Evolutionary conservation across 495 filamentous ascomycete genomes (phyloP), one percentile per base, ranked within the genome.

Genomic region (Hyaloscypha bicolor): DNA sequence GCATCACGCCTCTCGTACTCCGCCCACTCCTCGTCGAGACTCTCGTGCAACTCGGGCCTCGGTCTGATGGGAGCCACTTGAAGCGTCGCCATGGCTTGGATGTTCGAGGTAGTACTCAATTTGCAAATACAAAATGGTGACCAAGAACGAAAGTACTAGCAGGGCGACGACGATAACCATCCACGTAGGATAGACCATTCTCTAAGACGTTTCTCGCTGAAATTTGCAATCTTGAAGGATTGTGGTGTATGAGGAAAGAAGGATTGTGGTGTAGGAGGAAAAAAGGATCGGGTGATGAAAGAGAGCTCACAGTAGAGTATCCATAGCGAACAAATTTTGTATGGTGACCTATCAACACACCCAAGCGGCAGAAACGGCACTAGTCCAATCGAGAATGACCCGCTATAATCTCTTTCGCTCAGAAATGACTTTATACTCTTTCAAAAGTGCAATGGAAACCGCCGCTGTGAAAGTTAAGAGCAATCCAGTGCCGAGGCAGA

Each of bases 241-340:
- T 61, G 48, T 55, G 29, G n/a, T 9, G 21, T 25, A 25, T 25
- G 25, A 25, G 42, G 45, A 63, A 63, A 39, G 45, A 63, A 25
- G 53, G 5, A n/a, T 0, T 56, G 21, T 12, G 21, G 53, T 42
- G 65, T 30, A 9, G 16, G 53, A 53, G 51, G 19, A 31, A 63
- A 51, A 21, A 35, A 14, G 25, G 25, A 68, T 29, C 57, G 52
- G 29, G 22, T 4, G 25, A 25, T 25, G 25, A 25, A 25, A 25
- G 25, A 16, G 59, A 45, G 61, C 62, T 65, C 67, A 65, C 62
- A 69, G 67, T 16, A 69, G 57, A 51, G 62, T 69, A 33, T 69
- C 62, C 67, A 64, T 69, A 25, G 39, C 45, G 25, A 29, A 42
- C 19, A 32, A 60, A 31, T 22, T 35, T 25, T 29, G 30, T 66